These are phyloP conservation scores for Candida pseudoglaebosa DNA, from an alignment of 805 yeast genomes.

Conservation along the genomic window DNA sequence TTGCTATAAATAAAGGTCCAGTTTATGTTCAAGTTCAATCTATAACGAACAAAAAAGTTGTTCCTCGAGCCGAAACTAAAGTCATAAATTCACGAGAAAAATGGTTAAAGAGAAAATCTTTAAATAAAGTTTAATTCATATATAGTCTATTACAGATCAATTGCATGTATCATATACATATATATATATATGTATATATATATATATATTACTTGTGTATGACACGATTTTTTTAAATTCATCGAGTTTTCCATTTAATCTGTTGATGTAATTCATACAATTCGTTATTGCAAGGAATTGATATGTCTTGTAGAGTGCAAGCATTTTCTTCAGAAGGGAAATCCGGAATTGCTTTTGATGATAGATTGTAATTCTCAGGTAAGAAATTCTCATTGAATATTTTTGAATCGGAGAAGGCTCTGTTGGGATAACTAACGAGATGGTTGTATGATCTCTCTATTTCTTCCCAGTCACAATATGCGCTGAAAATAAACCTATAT, in stretches of 20 bases:
- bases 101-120: slow-evolving; percentile 40
- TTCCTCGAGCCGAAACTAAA: slow-evolving; percentile 33
- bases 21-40: slow-evolving; percentile 35
- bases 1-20: slow-evolving; percentile 35
- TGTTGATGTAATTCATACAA: not conserved
- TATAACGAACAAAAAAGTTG: slow-evolving; percentile 19
- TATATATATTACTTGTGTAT: not conserved
- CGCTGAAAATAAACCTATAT: not conserved
- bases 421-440: not conserved
- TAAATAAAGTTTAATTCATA: slow-evolving; percentile 17
- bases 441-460: not conserved
- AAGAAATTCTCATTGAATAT: not conserved
- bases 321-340: not conserved
- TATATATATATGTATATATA: not conserved
- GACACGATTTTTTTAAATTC: not conserved
- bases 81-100: slow-evolving; percentile 28
- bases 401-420: not conserved
- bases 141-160: not conserved
- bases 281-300: not conserved
- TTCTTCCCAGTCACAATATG: slow-evolving; percentile 1
- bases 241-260: slow-evolving; percentile 3
- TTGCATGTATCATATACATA: slow-evolving; percentile 4
- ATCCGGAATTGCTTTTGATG: not conserved
- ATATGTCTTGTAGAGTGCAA: not conserved
- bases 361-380: not conserved